Evolutionary conservation across 2,329 filamentous ascomycete genomes (phyloP).

Genomic region (Xenosphaeropsis pyriputrescens): DNA sequence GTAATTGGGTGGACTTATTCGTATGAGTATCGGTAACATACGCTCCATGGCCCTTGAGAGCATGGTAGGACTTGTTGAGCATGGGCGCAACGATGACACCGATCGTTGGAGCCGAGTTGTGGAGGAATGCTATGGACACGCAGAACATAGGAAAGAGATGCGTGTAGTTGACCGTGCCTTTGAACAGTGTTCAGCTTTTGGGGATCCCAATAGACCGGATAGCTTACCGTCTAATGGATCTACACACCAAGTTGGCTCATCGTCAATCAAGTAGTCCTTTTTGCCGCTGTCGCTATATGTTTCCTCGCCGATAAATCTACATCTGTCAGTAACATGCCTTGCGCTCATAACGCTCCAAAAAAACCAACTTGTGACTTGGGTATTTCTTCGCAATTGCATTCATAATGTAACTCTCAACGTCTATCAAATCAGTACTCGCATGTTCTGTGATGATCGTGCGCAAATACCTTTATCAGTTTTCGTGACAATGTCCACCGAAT

Average conservation of each 20-base stretch:
- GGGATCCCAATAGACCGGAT: too few species aligned
- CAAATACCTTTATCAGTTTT: constrained; percentile 55
- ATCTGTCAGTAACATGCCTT: background rate
- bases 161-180: constrained; percentile 63
- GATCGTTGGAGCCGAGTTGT: constrained; percentile 43
- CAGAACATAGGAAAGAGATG: constrained; percentile 74
- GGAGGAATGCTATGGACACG: constrained; percentile 57
- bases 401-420: constrained; percentile 59
- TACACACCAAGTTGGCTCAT: constrained; percentile 57
- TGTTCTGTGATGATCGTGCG: too few species aligned
- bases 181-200: background rate
- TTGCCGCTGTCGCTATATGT: constrained; percentile 55
- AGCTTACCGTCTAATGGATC: constrained; percentile 55
- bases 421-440: constrained; percentile 20
- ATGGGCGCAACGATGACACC: constrained; percentile 63
- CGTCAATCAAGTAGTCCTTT: constrained; percentile 50
- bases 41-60: constrained; percentile 49
- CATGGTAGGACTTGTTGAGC: constrained; percentile 52
- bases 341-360: constrained; percentile 8
- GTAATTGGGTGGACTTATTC: constrained; percentile 40
- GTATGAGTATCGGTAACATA: constrained; percentile 25
- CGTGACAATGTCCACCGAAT: constrained; percentile 63
- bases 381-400: constrained; percentile 41
- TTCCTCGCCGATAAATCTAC: constrained; percentile 64
- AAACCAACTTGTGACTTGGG: constrained; percentile 44